Evolutionary conservation across 2,329 filamentous ascomycete genomes (phyloP).

Genomic region (Hypomyces perniciosus): DNA sequence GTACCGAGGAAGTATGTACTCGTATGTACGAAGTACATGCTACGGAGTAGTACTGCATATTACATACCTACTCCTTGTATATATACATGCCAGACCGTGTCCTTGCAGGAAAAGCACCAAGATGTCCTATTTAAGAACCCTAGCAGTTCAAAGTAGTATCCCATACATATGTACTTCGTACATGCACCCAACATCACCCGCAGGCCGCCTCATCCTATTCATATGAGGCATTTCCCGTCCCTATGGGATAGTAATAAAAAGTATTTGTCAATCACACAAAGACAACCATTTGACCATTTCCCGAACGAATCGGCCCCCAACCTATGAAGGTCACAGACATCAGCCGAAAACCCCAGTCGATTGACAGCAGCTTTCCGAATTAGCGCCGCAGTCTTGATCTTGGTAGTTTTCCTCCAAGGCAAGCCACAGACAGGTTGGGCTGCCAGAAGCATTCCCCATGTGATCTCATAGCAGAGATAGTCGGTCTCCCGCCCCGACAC

Average conservation of each 20-base stretch:
- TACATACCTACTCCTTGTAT: too few species aligned
- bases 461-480: constrained; percentile 6
- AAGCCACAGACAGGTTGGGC: background rate
- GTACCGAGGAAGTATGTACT: too few species aligned
- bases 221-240: background rate
- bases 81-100: background rate
- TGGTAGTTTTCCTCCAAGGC: background rate
- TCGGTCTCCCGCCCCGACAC: background rate
- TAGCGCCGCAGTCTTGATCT: background rate
- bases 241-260: too few species aligned
- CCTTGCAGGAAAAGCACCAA: too few species aligned
- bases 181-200: too few species aligned
- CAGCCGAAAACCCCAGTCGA: background rate
- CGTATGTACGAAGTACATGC: background rate
- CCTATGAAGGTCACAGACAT: constrained; percentile 1
- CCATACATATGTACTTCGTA: too few species aligned
- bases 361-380: background rate
- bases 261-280: too few species aligned
- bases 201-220: background rate
- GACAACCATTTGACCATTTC: background rate
- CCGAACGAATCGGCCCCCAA: background rate
- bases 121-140: too few species aligned
- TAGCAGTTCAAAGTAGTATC: too few species aligned
- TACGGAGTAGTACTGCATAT: too few species aligned
- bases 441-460: background rate